Base-by-base conservation (phyloP, 495 filamentous ascomycete genomes). In the Rostrohypoxylon terebratum region DNA sequence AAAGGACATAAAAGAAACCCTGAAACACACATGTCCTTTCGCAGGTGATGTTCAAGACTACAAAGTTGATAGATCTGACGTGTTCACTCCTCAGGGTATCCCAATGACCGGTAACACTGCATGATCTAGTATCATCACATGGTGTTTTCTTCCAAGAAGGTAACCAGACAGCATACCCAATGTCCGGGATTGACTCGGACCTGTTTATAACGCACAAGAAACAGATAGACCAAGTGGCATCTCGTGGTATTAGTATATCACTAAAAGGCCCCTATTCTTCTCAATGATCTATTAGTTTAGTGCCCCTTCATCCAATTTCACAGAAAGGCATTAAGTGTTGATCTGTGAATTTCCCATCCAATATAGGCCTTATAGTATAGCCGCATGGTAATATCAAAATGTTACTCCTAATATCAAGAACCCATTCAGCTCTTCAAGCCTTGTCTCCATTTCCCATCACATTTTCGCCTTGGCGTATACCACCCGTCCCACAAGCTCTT, bases 91-190 rank as follows among this genome's bases (percentile, higher is more conserved):
- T 23, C 51, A 34, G 25, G 31, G 51, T 10, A 45, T 21, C 10
- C 7, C 33, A 7, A 54, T 53, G 44, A 59, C 59, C 25, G 23
- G 62, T 66, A 21, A 42, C 68, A 66, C 55, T 3, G 48, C 55
- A 57, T 55, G 11, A 64, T 45, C 44, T 64, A 20, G 34, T 38
- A 38, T 53, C 28, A 47, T 36, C 16, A 18, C 1, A 45, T 33
- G 13, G 9, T 20, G 10, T 16, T 40, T 2, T 34, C 38, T 28
- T 23, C 18, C 13, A 42, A n/a, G n/a, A 54, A 14, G 13, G 47
- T 40, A 25, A 44, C 42, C 31, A 23, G 42, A 23, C 51, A n/a
- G 10, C 50, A 18, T 44, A 38, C 16, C 53, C 42, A 50, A 40
- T 28, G 53, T 54, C 57, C 38, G 42, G 53, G 18, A 14, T 20